A percentile compares a stretch with the other conserved stretches of the same genome.
Conservation (phyloP, 352 stramenopile genomes). For the Aphanomyces euteiches region DNA sequence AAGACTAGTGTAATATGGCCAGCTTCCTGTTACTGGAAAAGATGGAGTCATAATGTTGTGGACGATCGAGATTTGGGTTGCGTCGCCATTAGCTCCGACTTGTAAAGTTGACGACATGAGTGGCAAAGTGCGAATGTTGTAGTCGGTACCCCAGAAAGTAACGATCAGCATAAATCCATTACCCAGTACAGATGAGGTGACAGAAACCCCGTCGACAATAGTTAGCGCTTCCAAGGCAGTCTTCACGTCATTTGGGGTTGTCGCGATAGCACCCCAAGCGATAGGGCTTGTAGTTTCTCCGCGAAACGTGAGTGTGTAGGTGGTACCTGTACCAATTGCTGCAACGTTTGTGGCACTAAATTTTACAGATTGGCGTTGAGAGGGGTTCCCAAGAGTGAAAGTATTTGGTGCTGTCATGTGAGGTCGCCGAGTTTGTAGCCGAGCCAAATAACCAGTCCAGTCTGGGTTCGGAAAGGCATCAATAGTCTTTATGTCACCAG, state of each 20-base stretch:
- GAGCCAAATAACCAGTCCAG: conserved; percentile 51
- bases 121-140: conserved; percentile 51
- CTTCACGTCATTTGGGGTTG: conserved; percentile 46
- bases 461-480: conserved; percentile 56
- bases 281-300: conserved; percentile 43
- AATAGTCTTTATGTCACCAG: conserved; percentile 50
- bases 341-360: conserved; percentile 40
- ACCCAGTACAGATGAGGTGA: conserved; percentile 40
- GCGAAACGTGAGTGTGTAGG: conserved; percentile 54
- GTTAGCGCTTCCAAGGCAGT: conserved; percentile 42
- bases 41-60: conserved; percentile 46
- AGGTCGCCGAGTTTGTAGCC: conserved; percentile 46
- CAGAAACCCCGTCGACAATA: conserved; percentile 50
- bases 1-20: conserved; percentile 18
- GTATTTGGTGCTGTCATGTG: conserved; percentile 42
- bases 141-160: conserved; percentile 77
- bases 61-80: conserved; percentile 37
- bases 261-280: conserved; percentile 35
- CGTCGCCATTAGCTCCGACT: conserved; percentile 25
- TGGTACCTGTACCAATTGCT: conserved; percentile 36
- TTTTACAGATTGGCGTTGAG: conserved; percentile 49
- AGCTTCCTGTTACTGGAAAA: conserved; percentile 54
- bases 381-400: conserved; percentile 52
- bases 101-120: conserved; percentile 39
- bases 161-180: conserved; percentile 78